Conservation (phyloP, 2,329 filamentous ascomycete genomes). For the Geosmithia morbida region DNA sequence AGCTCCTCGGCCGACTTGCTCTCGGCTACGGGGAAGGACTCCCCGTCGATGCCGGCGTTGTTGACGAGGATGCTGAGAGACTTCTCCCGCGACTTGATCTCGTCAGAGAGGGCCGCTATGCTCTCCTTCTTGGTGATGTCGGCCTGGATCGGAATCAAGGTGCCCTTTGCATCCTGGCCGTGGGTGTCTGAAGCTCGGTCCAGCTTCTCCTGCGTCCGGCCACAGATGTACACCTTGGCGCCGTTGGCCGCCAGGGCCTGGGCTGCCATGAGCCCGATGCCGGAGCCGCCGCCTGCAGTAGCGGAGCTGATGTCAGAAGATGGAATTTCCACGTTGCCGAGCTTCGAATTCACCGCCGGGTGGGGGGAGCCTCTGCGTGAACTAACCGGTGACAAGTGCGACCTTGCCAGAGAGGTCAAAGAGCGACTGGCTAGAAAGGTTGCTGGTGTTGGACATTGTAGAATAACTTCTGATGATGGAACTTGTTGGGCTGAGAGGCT, state of each 20-base stretch:
- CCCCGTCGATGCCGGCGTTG: conserved; percentile 50
- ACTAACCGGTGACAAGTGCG: conserved; percentile 27
- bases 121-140: conserved; percentile 50
- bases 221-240: conserved; percentile 56
- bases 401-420: conserved; percentile 27
- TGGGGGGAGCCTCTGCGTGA: no score
- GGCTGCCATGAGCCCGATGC: conserved; percentile 55
- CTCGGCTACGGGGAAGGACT: conserved; percentile 35
- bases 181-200: conserved; percentile 44
- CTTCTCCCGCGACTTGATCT: conserved; percentile 38
- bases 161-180: conserved; percentile 34
- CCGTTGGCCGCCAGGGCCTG: conserved; percentile 54
- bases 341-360: no score
- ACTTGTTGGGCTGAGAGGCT: no score
- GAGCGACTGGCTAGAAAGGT: conserved; percentile 20
- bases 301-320: not conserved
- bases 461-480: no score
- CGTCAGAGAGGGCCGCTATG: conserved; percentile 39
- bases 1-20: conserved; percentile 35
- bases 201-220: conserved; percentile 47
- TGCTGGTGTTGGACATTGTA: conserved; percentile 5
- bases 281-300: conserved; percentile 35
- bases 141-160: conserved; percentile 43
- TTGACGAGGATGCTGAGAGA: conserved; percentile 53
- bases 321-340: no score